phyloP scores from a whole-genome alignment of 139 green algal species.

The Chloropicon primus region DNA sequence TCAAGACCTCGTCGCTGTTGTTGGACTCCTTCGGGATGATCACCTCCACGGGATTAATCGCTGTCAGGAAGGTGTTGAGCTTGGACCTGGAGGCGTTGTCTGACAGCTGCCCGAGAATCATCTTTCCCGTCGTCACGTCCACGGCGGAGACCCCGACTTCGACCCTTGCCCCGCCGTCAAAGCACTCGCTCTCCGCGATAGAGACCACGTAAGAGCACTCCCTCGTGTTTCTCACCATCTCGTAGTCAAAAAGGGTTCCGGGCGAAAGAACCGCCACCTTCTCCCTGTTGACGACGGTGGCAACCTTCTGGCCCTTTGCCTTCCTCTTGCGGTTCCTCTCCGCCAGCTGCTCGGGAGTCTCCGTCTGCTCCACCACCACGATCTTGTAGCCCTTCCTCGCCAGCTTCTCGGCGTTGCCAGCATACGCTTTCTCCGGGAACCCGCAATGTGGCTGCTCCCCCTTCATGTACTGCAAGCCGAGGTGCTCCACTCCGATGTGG shows the following conservation, averaged over 20 bases:
- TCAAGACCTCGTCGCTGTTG: not conserved
- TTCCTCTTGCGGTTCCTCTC: conserved; percentile 59
- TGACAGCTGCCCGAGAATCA: conserved; percentile 51
- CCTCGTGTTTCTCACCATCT: conserved; percentile 64
- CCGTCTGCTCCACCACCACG: conserved; percentile 92
- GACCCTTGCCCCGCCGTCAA: conserved; percentile 3
- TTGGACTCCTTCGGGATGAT: conserved; percentile 31
- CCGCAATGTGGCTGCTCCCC: conserved; percentile 90
- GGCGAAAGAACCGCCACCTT: conserved; percentile 71
- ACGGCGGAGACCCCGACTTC: conserved; percentile 51
- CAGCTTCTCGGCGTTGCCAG: conserved; percentile 63
- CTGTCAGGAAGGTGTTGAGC: conserved; percentile 24
- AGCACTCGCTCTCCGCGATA: conserved; percentile 19
- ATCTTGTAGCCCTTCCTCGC: conserved; percentile 58
- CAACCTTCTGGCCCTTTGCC: conserved; percentile 26
- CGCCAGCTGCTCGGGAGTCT: conserved; percentile 82
- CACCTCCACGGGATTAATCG: conserved; percentile 67
- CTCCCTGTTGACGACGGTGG: conserved; percentile 64
- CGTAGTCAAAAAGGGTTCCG: conserved; percentile 75
- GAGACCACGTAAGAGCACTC: conserved; percentile 26
- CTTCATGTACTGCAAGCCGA: conserved; percentile 91
- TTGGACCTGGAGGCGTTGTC: conserved; percentile 22
- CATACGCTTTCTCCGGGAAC: conserved; percentile 81
- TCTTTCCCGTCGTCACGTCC: conserved; percentile 49
- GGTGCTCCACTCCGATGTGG: conserved; percentile 67